Percentiles rank a stretch among this genome's conserved stretches.
Conservation (phyloP, 2,329 filamentous ascomycete species). For the Pseudocercospora crystallina region DNA sequence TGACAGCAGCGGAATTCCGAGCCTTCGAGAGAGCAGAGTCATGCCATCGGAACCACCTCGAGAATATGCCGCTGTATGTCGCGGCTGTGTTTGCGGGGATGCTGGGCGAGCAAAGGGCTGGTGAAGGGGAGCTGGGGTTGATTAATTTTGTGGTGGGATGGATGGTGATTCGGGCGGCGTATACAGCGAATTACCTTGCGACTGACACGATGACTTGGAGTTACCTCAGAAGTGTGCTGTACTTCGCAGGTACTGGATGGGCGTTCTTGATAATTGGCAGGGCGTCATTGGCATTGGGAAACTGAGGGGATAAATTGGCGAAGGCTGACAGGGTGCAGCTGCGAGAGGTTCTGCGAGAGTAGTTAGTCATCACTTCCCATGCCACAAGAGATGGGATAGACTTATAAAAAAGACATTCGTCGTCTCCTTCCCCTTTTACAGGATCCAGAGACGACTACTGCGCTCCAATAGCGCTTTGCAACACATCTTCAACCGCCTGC, state of each 20-base stretch:
- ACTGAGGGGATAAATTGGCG: not conserved
- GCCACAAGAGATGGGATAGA: not conserved
- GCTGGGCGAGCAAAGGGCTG: conserved; percentile 37
- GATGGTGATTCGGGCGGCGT: conserved; percentile 38
- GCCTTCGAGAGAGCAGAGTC: conserved; percentile 47
- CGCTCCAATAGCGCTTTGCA: not conserved
- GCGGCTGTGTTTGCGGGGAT: conserved; percentile 46
- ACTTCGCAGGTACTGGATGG: conserved; percentile 31
- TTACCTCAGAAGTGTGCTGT: conserved; percentile 34
- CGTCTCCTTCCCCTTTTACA: conserved; percentile 10
- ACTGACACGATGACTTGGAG: conserved; percentile 26
- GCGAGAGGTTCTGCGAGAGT: not conserved
- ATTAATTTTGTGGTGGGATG: conserved; percentile 39
- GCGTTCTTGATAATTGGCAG: conserved; percentile 33
- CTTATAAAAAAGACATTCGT: conserved; percentile 16
- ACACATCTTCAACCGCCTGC: not conserved
- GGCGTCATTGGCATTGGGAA: conserved; percentile 31
- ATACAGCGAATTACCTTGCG: conserved; percentile 39
- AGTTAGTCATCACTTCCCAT: conserved; percentile 9
- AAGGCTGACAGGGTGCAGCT: not conserved
- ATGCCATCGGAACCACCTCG: conserved; percentile 48
- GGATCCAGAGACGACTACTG: not conserved
- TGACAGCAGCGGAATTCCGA: conserved; percentile 39
- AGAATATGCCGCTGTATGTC: conserved; percentile 49
- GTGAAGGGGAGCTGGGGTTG: conserved; percentile 31